phyloP scores from a whole-genome alignment of 352 stramenopile species.

The Phytophthora idaei region DNA sequence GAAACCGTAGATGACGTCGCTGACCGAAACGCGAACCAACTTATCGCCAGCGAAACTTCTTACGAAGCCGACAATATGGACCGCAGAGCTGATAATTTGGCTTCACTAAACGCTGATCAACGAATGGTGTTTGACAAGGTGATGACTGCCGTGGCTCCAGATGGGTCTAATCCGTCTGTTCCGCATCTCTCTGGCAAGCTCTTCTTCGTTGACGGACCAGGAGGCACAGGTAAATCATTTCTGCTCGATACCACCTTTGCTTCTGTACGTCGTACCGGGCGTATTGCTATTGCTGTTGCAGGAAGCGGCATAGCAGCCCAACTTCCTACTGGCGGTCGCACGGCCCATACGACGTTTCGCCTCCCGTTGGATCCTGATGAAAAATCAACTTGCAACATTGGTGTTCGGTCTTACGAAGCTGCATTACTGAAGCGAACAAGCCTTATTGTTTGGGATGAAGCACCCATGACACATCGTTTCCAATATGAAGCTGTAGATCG shows the following conservation, averaged over 20 bases:
- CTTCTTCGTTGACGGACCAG: no score
- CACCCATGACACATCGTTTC: slow-evolving; percentile 5
- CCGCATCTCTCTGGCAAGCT: no score
- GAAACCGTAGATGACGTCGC: neutral
- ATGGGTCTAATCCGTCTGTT: no score
- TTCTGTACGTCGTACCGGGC: neutral
- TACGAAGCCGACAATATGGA: neutral
- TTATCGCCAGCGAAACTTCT: neutral
- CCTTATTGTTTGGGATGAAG: neutral
- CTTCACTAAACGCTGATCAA: neutral
- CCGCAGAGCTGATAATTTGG: neutral
- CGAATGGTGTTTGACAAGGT: neutral
- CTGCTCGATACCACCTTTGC: no score
- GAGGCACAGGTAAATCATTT: no score
- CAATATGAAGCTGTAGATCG: slow-evolving; percentile 4
- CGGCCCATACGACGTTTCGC: slow-evolving; percentile 4
- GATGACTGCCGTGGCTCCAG: no score
- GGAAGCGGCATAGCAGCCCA: slow-evolving; percentile 9
- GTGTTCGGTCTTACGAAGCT: neutral
- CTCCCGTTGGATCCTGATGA: neutral
- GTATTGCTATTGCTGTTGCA: neutral
- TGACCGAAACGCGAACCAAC: neutral
- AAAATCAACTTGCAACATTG: slow-evolving; percentile 3
- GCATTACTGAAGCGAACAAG: neutral
- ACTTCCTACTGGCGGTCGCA: neutral